Base-by-base conservation (phyloP, 2,329 filamentous ascomycete genomes). In the Phyllosticta citribraziliensis region DNA sequence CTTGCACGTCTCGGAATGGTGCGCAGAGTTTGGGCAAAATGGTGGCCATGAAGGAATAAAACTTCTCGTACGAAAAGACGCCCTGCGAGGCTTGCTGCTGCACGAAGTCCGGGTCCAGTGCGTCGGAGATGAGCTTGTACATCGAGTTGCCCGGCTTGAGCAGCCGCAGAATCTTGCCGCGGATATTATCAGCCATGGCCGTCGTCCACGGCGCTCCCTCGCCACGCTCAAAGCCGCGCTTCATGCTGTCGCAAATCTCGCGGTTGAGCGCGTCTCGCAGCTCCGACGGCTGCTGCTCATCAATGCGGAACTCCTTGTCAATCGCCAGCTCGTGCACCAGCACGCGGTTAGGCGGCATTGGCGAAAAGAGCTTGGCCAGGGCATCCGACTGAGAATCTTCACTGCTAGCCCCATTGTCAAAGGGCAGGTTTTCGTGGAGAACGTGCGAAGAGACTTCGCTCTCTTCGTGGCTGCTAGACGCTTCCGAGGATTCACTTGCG, bases 311-410 rank as follows among this genome's bases (percentile, higher is more conserved):
- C 66, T 91, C 86, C 66, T 85, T 86, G 72, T 93, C 88, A 66
- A 94, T 87, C 9, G 88, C 86, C 53, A 94, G 76, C 74, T 93
- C 89, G 70, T 93, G 89, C 0, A 91, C 86, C 17, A 93, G 78
- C 11, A 88, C 76, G 25, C 89, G 81, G 67, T 93, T 94, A 63
- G 87, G 82, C 0, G 88, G 89, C 54, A 92, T 78, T 6, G 80
- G 76, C 9, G 84, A 84, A 67, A 86, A 75, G 78, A 82, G 64
- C 73, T 82, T 72, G 71, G 79, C 67, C 73, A 81, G 56, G 67
- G 82, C 75, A 57, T 74, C 75, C 5, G 74, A 67, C 63, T 75
- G 70, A 52, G 72, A 68, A n/a, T 70, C 70, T 52, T 62, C 60
- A 14, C 57, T n/a, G 40, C 17, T n/a, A n/a, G 40, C 17, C 6